Evolutionary conservation across 192 early-diverging fungal genomes (phyloP), one percentile per base, ranked within the genome.

Genomic region (Backusella sp.): DNA sequence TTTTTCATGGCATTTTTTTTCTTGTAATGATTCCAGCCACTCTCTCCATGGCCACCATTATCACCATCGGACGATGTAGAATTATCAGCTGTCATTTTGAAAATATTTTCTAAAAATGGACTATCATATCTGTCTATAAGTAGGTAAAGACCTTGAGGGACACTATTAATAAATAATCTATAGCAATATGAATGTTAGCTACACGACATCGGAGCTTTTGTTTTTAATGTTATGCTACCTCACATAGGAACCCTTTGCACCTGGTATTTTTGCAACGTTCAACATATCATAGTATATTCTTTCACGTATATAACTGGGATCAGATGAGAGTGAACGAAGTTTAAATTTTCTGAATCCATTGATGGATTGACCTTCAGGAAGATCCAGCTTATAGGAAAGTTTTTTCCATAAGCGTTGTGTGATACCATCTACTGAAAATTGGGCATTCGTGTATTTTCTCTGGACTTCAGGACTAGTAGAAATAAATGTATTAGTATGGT

Each of bases 71-170:
- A 28, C 15, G 39, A 3, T 15, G 19, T 21, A 3, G 44, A 44
- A 72, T 52, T 17, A 46, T 9, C 56, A 62, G 21, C 9, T 62
- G 7, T 12, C 21, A 28, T 62, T 23, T 28, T 28, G 26, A 62
- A 62, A 0, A 78, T 41, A 62, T 78, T 75, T 28, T 82, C 75
- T 34, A 75, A n/a, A 72, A 82, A 85, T 4, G 81, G 80, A 19
- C 80, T 82, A 21, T 78, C 78, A 75, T 83, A 83, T 30, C 83
- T 74, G 15, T 85, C 84, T 12, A 83, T 72, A 70, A 85, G 76
- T 67, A 85, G 59, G 17, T 83, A 85, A 14, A 85, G 49, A 19
- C 84, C 81, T 39, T 74, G 66, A 32, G 79, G 81, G 15, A 68
- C 11, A 14, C 75, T 67, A 73, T 85, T 85, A 21, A 85, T 49